Evolutionary conservation across 139 green algal species (phyloP).

Genomic region (Coelastrella sp.): DNA sequence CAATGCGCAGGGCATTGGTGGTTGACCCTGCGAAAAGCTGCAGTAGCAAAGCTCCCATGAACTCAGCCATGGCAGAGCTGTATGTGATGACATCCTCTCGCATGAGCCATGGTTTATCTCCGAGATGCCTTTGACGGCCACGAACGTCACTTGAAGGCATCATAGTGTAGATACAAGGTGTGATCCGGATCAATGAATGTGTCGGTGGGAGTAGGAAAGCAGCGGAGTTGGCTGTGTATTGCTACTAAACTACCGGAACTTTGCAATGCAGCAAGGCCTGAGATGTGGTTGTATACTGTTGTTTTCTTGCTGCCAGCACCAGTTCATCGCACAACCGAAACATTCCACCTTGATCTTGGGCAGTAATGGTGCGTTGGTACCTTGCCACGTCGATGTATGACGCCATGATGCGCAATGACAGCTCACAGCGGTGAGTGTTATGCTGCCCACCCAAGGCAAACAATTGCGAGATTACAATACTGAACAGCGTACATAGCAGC

Average conservation of each 20-base stretch:
- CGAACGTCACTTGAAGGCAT: not conserved
- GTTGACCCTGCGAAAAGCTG: slow-evolving; percentile 37
- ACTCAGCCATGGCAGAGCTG: slow-evolving; percentile 23
- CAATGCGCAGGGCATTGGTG: not conserved
- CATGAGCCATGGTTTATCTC: not conserved
- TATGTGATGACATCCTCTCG: not conserved
- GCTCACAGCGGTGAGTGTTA: not conserved
- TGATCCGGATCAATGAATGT: not conserved
- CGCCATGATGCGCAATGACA: not conserved
- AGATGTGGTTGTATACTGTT: too few species aligned
- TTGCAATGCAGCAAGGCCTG: too few species aligned
- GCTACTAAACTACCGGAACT: not conserved
- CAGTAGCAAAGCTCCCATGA: slow-evolving; percentile 33
- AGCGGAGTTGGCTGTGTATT: not conserved
- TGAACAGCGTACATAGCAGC: too few species aligned
- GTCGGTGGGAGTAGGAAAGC: not conserved
- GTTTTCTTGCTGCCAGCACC: too few species aligned
- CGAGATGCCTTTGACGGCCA: not conserved
- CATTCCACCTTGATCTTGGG: too few species aligned
- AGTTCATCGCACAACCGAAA: too few species aligned
- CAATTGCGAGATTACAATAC: too few species aligned
- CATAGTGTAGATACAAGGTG: not conserved
- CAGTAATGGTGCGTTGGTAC: too few species aligned
- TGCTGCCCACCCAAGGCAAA: not conserved
- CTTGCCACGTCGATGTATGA: not conserved